Evolutionary conservation across 2,329 filamentous ascomycete genomes (phyloP).

Genomic region (Diaporthe velutina): DNA sequence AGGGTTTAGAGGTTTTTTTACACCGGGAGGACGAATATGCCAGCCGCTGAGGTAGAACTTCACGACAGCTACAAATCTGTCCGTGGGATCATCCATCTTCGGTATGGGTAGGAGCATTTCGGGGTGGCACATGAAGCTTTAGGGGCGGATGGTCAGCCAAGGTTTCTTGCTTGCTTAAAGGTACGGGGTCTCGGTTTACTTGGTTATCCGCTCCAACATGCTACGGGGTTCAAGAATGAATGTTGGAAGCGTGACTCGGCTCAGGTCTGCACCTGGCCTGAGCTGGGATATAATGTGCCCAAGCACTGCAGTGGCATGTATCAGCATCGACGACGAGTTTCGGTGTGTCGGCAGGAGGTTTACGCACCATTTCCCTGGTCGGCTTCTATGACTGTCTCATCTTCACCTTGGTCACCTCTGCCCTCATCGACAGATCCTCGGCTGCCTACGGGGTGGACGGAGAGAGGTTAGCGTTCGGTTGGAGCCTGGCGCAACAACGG

Average conservation of each 20-base stretch:
- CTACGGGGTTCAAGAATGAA: constrained; percentile 98
- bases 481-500: not conserved
- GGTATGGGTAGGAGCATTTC: constrained; percentile 94
- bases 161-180: not conserved
- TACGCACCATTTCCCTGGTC: constrained; percentile 92
- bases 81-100: constrained; percentile 86
- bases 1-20: constrained; percentile 98
- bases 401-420: constrained; percentile 64
- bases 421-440: constrained; percentile 70
- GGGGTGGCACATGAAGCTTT: constrained; percentile 98
- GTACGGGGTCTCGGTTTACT: constrained; percentile 68
- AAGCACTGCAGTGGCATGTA: constrained; percentile 73
- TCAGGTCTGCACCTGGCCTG: constrained; percentile 93
- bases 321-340: constrained; percentile 7
- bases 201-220: constrained; percentile 98
- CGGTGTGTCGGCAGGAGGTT: constrained; percentile 18
- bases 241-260: constrained; percentile 92
- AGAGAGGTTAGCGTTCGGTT: constrained; percentile 55
- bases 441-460: constrained; percentile 56
- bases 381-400: constrained; percentile 86
- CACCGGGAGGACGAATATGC: constrained; percentile 97
- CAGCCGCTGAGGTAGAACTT: constrained; percentile 99
- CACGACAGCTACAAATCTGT: constrained; percentile 93
- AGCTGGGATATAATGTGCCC: constrained; percentile 98
- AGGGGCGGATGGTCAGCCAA: constrained; percentile 28